Base-by-base conservation (phyloP, 2,329 filamentous ascomycete species). In the Iodosphaeria phyllophila region DNA sequence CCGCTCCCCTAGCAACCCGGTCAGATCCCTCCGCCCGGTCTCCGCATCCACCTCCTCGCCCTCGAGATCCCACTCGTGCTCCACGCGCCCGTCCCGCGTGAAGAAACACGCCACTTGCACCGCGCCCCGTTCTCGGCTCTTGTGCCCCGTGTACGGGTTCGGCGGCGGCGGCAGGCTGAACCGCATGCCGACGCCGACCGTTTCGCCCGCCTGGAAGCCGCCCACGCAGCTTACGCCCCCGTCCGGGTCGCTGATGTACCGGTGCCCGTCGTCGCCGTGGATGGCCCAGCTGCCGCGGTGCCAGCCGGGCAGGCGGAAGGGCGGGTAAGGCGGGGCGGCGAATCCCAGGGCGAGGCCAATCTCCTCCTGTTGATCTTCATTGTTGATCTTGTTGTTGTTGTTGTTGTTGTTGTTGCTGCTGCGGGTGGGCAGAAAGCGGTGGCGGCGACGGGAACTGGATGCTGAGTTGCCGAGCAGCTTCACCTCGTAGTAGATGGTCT, bases 251-350 rank as follows among this genome's bases (percentile, higher is more conserved):
- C 83, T 80, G 38, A 82, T 59, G 43, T 75, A 89, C 44, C 64
- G 64, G 37, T 74, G 62, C 0, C 79, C 79, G 44, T 86, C 79
- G 44, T 86, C 79, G 23, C 74, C 71, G 43, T 86, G 79, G n/a
- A 86, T 67, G 2, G 60, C 79, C 9, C 84, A 40, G 33, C 68
- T 74, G 11, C 65, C 78, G 17, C 78, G 63, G 42, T 89, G 74
- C 79, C 78, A 86, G 2, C 79, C 79, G 0, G 79, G 79, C 30
- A 84, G 60, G 6, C 79, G 64, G 53, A 80, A 86, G 0, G 62
- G 58, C 5, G 79, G 79, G 41, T 83, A 86, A 6, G 79, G 79
- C 23, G 74, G 64, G 2, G 76, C 77, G 0, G 64, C 52, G 44
- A 71, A 82, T 7, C 79, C 79, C 7, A 86, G 42, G 0, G 70